Conservation (phyloP, 192 early-diverging fungal species). For the Backusella macrospora region DNA sequence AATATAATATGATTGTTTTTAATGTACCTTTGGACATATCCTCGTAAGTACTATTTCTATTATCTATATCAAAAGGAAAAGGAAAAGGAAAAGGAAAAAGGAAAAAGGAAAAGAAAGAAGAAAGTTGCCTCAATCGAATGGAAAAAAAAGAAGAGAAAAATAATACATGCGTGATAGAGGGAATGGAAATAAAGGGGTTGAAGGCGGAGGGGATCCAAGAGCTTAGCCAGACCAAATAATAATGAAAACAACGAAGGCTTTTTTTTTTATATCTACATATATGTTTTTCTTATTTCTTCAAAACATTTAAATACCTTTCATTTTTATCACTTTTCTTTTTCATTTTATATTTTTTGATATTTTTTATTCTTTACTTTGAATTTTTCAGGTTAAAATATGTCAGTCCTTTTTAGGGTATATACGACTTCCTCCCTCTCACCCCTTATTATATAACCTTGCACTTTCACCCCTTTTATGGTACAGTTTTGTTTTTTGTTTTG, state of each 20-base stretch:
- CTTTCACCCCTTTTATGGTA: neutral
- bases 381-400: neutral
- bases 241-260: neutral
- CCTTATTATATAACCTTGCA: neutral
- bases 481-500: neutral
- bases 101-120: neutral
- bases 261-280: neutral
- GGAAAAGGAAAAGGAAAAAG: neutral
- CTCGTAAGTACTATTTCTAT: neutral
- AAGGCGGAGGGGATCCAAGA: neutral
- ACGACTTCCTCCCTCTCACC: neutral
- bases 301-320: too few relatives aligned
- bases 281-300: neutral
- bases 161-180: neutral
- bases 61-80: neutral
- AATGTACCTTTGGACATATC: constrained; percentile 2
- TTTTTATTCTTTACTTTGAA: neutral
- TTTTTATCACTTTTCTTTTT: too few relatives aligned
- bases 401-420: neutral
- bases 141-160: neutral
- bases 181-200: neutral
- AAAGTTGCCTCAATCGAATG: neutral
- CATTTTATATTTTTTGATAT: neutral
- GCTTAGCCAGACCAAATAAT: neutral
- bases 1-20: neutral